A percentile compares a stretch with the other conserved stretches of the same genome.
Conservation (phyloP, 225 moss, liverwort and hornwort species). For the Pseudisothecium myosuroides region DNA sequence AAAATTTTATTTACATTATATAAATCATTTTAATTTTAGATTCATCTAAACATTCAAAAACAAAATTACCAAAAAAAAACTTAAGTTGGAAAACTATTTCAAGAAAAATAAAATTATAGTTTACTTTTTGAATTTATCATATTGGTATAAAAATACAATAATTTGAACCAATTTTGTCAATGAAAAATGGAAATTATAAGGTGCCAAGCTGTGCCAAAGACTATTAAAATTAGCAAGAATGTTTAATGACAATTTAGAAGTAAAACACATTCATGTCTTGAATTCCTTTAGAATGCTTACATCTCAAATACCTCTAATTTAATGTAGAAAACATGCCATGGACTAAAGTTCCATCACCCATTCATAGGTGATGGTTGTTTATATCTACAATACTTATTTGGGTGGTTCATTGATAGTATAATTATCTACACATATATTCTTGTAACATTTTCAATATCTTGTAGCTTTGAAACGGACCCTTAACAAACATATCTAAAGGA, state of each 20-base stretch:
- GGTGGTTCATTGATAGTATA: neutral
- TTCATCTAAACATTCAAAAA: neutral
- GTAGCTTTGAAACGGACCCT: neutral
- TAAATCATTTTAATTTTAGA: neutral
- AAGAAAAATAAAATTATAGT: neutral
- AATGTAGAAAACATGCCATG: neutral
- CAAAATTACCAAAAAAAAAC: neutral
- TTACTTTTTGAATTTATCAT: neutral
- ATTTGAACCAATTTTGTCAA: too few species aligned
- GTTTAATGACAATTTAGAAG: neutral
- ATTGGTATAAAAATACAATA: neutral
- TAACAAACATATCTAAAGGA: neutral
- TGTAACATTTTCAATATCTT: neutral
- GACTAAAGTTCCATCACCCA: neutral
- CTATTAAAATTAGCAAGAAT: neutral
- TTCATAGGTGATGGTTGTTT: neutral
- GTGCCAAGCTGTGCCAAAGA: too few species aligned
- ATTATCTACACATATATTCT: neutral
- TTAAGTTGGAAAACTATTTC: neutral
- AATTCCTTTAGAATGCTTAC: neutral
- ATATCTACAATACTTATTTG: neutral
- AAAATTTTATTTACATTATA: neutral
- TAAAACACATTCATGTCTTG: neutral
- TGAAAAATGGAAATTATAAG: neutral
- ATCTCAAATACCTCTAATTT: neutral